Evolutionary conservation across 2,329 filamentous ascomycete species (phyloP).

Genomic region (Penicillium nordicum): DNA sequence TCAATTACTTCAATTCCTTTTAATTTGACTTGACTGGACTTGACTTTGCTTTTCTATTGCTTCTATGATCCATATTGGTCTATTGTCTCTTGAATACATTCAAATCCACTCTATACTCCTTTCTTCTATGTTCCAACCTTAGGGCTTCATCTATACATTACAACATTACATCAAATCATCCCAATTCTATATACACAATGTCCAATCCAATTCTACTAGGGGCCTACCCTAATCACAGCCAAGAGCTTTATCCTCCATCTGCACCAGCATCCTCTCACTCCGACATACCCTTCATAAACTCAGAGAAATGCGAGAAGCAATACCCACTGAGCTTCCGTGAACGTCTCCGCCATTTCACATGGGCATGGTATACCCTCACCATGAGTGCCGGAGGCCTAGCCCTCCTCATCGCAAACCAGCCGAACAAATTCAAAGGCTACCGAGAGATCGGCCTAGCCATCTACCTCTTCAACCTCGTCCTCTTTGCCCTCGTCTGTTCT

Average conservation of each 20-base stretch:
- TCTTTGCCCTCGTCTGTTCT: slow-evolving; percentile 58
- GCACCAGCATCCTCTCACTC: slow-evolving; percentile 23
- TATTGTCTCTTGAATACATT: not conserved
- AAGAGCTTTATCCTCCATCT: slow-evolving; percentile 16
- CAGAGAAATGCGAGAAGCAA: slow-evolving; percentile 19
- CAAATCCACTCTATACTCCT: not conserved
- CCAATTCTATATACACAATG: slow-evolving; percentile 1
- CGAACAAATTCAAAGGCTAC: slow-evolving; percentile 63
- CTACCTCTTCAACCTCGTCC: slow-evolving; percentile 64
- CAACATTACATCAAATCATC: not conserved
- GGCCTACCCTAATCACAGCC: slow-evolving; percentile 4
- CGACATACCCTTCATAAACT: slow-evolving; percentile 21
- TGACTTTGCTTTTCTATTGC: not conserved
- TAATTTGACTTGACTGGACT: not conserved
- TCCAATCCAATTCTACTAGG: slow-evolving; percentile 18
- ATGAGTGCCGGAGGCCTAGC: slow-evolving; percentile 73
- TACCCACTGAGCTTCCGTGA: slow-evolving; percentile 20
- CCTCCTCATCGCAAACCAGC: slow-evolving; percentile 59
- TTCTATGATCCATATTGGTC: not conserved
- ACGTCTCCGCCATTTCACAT: slow-evolving; percentile 55
- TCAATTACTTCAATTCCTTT: not conserved
- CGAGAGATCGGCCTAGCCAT: slow-evolving; percentile 62
- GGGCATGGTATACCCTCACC: slow-evolving; percentile 71
- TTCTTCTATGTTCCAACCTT: not conserved
- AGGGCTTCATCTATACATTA: not conserved